A percentile compares a stretch with the other conserved stretches of the same genome.
These are phyloP conservation scores for Talaromyces ruber DNA, from an alignment of 495 filamentous ascomycete genomes.

Conservation along the genomic window DNA sequence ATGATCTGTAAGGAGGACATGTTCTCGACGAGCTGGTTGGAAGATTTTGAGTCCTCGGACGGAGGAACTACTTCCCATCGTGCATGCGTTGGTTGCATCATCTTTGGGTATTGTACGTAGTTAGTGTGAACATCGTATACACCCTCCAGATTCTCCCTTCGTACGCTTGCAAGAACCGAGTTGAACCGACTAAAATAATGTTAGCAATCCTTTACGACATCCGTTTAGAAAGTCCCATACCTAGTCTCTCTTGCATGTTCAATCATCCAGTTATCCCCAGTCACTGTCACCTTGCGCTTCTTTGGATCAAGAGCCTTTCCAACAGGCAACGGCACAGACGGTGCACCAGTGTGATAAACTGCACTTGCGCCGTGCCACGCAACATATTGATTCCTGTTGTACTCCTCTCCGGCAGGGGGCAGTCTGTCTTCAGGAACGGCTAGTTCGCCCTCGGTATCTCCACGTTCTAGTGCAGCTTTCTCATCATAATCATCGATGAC, in stretches of 20 bases:
- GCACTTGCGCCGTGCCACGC: conserved; percentile 95
- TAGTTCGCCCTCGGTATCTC: conserved; percentile 80
- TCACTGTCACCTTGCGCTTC: conserved; percentile 81
- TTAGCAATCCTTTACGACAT: background rate
- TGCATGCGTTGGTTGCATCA: conserved; percentile 83
- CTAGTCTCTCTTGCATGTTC: conserved; percentile 88
- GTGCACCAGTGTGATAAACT: conserved; percentile 80
- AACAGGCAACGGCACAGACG: conserved; percentile 64
- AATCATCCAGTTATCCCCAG: conserved; percentile 93
- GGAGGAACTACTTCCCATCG: conserved; percentile 61
- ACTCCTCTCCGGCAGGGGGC: conserved; percentile 59
- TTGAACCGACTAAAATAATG: conserved; percentile 64
- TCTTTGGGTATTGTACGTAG: conserved; percentile 72
- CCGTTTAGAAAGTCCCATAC: conserved; percentile 36
- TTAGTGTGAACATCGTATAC: conserved; percentile 94
- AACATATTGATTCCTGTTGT: conserved; percentile 94
- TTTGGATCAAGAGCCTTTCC: conserved; percentile 65
- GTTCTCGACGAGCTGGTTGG: conserved; percentile 22
- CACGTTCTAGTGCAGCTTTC: conserved; percentile 63
- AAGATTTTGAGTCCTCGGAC: conserved; percentile 15
- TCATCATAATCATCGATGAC: conserved; percentile 88
- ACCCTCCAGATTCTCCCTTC: conserved; percentile 61
- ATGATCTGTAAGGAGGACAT: conserved; percentile 30
- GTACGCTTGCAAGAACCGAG: conserved; percentile 49
- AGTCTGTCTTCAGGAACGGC: conserved; percentile 79